A percentile compares a stretch with the other conserved stretches of the same genome.
Evolutionary conservation across 305 asterid species (phyloP).

Genomic region (Solanum aculeatissimum): DNA sequence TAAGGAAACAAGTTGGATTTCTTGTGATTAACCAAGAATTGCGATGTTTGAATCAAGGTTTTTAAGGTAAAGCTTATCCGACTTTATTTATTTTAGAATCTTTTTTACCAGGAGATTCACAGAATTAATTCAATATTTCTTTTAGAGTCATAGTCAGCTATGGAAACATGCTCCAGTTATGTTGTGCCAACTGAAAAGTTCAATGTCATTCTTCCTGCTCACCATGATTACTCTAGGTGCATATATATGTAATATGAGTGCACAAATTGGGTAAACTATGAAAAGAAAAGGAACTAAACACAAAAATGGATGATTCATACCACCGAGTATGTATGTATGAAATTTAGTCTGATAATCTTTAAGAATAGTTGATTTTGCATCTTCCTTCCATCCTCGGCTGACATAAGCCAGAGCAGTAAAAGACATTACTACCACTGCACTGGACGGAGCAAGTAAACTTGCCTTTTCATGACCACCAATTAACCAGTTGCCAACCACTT

Average conservation of each 20-base stretch:
- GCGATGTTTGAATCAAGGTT: not conserved
- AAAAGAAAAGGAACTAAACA: not conserved
- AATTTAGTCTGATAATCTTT: slow-evolving; percentile 46
- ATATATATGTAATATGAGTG: not conserved
- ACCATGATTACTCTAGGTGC: not conserved
- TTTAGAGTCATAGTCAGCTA: not conserved
- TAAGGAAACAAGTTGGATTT: not conserved
- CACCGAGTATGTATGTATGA: slow-evolving; percentile 30
- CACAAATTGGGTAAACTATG: not conserved
- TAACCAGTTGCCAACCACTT: slow-evolving; percentile 58
- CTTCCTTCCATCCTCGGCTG: slow-evolving; percentile 52
- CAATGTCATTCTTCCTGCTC: not conserved
- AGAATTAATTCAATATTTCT: not conserved
- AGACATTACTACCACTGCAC: slow-evolving; percentile 37
- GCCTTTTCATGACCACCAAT: slow-evolving; percentile 30
- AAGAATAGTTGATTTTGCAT: slow-evolving; percentile 21
- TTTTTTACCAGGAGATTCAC: not conserved
- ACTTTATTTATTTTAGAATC: not conserved
- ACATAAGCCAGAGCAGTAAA: slow-evolving; percentile 30
- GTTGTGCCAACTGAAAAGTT: not conserved
- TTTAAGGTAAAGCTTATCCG: not conserved
- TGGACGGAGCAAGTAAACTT: slow-evolving; percentile 29
- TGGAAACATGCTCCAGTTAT: not conserved
- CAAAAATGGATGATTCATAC: slow-evolving; percentile 26
- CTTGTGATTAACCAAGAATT: not conserved